Conservation (phyloP, 768 basidiomycete genomes). For the Tricholoma flavovirens region DNA sequence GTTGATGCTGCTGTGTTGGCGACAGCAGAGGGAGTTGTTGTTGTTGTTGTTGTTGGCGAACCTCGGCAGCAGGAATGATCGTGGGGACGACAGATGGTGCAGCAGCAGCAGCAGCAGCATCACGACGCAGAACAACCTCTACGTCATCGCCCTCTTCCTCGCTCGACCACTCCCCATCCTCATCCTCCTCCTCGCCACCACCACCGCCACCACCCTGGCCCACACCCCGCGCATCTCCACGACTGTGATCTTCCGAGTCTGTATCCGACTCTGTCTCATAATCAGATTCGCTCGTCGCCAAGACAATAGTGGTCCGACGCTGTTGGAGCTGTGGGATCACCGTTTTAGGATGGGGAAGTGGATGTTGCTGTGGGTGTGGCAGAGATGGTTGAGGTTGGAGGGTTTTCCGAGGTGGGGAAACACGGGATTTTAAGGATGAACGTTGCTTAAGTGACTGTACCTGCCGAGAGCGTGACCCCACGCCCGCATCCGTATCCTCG, state of each 20-base stretch:
- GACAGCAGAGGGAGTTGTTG: too few species aligned
- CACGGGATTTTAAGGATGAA: too few species aligned
- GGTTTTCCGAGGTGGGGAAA: too few species aligned
- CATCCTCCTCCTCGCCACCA: too few species aligned
- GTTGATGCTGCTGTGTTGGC: too few species aligned
- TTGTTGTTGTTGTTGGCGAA: too few species aligned
- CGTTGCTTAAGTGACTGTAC: too few species aligned
- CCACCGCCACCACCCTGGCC: too few species aligned
- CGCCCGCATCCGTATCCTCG: too few species aligned
- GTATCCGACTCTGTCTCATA: conserved; percentile 42
- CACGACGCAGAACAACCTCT: conserved; percentile 12
- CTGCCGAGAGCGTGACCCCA: too few species aligned
- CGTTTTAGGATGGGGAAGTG: conserved; percentile 10
- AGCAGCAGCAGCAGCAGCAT: background rate
- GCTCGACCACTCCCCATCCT: conserved; percentile 42
- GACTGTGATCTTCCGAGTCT: background rate
- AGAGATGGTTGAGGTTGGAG: too few species aligned
- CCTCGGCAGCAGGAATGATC: background rate
- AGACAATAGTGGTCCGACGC: conserved; percentile 39
- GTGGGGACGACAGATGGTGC: conserved; percentile 2
- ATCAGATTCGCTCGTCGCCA: conserved; percentile 53
- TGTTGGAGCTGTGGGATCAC: conserved; percentile 18
- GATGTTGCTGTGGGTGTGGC: conserved; percentile 18
- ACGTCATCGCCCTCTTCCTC: conserved; percentile 36
- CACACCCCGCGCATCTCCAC: too few species aligned